Conservation (phyloP, 371 early-diverging fungal genomes). For the Fennellomyces sp. region DNA sequence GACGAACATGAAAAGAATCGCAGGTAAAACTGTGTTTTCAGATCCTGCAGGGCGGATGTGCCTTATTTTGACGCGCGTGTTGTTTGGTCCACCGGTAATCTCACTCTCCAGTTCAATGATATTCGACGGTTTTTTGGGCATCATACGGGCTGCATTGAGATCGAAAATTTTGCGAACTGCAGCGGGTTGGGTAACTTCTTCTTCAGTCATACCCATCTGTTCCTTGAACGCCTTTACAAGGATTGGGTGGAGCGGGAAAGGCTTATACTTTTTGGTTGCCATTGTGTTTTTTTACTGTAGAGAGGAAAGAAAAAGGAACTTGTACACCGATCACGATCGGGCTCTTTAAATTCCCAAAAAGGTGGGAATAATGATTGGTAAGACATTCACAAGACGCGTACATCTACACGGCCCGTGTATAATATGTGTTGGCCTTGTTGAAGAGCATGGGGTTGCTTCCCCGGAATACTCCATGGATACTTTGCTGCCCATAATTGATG, state of each 20-base stretch:
- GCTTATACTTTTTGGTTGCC: neutral
- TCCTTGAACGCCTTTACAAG: conserved; percentile 1
- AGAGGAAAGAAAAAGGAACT: neutral
- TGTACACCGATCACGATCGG: neutral
- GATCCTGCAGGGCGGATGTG: conserved; percentile 9
- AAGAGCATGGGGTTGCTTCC: too few relatives aligned
- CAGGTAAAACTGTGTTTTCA: conserved; percentile 12
- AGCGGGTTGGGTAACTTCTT: conserved; percentile 3
- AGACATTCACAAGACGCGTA: neutral
- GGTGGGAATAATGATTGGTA: conserved; percentile 5
- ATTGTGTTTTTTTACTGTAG: neutral
- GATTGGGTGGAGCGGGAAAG: conserved; percentile 4
- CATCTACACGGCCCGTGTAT: too few relatives aligned
- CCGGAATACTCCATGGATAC: too few relatives aligned
- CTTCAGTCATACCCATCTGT: neutral
- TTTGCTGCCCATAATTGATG: too few relatives aligned
- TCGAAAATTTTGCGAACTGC: conserved; percentile 1
- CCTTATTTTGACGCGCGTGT: conserved; percentile 5
- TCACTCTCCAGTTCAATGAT: neutral
- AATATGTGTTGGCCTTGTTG: too few relatives aligned
- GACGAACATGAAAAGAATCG: conserved; percentile 13
- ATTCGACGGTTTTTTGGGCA: conserved; percentile 3
- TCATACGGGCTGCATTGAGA: conserved; percentile 2
- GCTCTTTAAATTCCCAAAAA: neutral
- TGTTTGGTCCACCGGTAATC: conserved; percentile 2